Evolutionary conservation across 805 yeast genomes (phyloP).

Genomic region (Pichia eremophila): DNA sequence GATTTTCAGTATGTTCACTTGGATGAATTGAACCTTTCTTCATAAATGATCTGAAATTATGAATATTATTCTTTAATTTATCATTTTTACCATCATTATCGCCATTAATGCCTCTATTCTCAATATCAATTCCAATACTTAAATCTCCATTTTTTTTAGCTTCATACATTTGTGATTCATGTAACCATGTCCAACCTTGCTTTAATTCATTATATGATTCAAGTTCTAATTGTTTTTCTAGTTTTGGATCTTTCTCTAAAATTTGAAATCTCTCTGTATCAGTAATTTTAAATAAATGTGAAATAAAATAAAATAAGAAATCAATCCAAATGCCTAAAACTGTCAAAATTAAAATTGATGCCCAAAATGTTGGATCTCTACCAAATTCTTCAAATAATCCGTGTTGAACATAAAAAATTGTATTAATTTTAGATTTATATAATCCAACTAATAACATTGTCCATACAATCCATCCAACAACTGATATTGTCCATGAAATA

Average conservation of each 20-base stretch:
- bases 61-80: constrained; percentile 9
- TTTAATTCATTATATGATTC: constrained; percentile 63
- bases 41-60: constrained; percentile 23
- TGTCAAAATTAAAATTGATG: constrained; percentile 47
- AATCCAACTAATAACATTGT: constrained; percentile 63
- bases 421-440: constrained; percentile 41
- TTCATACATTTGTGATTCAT: constrained; percentile 24
- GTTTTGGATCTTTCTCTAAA: constrained; percentile 58
- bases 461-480: constrained; percentile 84
- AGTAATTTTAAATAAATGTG: constrained; percentile 48
- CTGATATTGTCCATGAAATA: constrained; percentile 59
- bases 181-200: constrained; percentile 68
- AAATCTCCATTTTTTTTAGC: constrained; percentile 13
- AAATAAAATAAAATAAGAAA: constrained; percentile 47
- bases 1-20: constrained; percentile 25
- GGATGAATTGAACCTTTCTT: constrained; percentile 29
- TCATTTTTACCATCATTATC: constrained; percentile 5
- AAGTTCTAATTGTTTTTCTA: constrained; percentile 63
- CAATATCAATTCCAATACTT: neutral
- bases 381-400: constrained; percentile 73
- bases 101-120: neutral
- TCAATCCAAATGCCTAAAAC: constrained; percentile 61
- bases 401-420: constrained; percentile 61
- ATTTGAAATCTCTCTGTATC: constrained; percentile 76
- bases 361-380: constrained; percentile 80